Evolutionary conservation across 495 filamentous ascomycete genomes (phyloP).

Genomic region (Daldinia grandis): DNA sequence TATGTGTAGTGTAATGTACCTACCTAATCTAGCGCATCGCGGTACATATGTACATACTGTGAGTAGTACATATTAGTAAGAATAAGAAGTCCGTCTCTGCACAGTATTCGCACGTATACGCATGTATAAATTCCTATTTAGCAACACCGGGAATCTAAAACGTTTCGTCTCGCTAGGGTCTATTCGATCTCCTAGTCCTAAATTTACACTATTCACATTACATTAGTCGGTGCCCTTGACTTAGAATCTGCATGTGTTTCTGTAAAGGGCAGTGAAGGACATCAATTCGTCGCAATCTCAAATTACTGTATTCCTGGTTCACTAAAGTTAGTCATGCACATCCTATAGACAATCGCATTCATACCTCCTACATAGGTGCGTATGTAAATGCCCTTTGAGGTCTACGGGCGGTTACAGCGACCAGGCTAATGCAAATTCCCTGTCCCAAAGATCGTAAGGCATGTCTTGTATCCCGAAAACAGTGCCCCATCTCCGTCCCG

Average conservation of each 20-base stretch:
- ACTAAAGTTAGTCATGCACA: background rate
- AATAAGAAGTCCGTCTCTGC: background rate
- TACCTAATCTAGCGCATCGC: background rate
- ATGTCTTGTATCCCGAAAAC: constrained; percentile 19
- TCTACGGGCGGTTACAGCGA: constrained; percentile 16
- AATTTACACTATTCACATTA: too few species aligned
- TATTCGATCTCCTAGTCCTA: constrained; percentile 34
- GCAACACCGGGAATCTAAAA: constrained; percentile 37
- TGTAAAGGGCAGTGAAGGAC: constrained; percentile 24
- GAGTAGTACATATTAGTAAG: background rate
- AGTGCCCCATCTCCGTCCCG: constrained; percentile 8
- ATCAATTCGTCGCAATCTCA: constrained; percentile 4
- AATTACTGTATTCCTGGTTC: background rate
- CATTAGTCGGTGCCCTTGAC: constrained; percentile 10
- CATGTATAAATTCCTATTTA: constrained; percentile 14
- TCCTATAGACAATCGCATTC: constrained; percentile 6
- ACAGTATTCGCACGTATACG: constrained; percentile 16
- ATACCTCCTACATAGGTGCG: too few species aligned
- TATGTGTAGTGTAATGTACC: background rate
- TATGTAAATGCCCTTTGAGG: background rate
- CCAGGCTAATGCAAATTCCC: constrained; percentile 3
- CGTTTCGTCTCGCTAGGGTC: constrained; percentile 36
- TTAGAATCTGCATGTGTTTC: constrained; percentile 24
- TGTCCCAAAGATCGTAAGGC: background rate
- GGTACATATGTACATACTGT: background rate